Evolutionary conservation across 306 rosid genomes (phyloP).

Genomic region (Lotus japonicus): DNA sequence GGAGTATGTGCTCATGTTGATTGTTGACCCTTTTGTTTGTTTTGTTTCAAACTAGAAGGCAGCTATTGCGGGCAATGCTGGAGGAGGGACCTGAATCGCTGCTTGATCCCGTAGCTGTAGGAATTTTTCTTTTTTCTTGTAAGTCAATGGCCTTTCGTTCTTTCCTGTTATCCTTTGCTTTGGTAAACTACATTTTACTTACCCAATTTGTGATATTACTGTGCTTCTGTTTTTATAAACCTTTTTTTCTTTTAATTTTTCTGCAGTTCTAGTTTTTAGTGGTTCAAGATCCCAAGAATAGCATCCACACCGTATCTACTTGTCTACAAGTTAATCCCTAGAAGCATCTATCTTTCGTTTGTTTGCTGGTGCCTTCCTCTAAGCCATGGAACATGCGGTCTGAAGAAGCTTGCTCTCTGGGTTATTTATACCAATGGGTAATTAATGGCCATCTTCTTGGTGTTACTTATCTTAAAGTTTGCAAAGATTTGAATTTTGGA

Average conservation of each 20-base stretch:
- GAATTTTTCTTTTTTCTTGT: constrained; percentile 22
- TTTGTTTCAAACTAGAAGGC: constrained; percentile 35
- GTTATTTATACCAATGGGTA: constrained; percentile 33
- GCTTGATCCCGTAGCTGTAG: constrained; percentile 36
- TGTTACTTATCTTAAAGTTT: constrained; percentile 35
- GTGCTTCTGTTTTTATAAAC: neutral
- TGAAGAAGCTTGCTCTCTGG: constrained; percentile 22
- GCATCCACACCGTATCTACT: constrained; percentile 27
- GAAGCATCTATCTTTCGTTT: constrained; percentile 27
- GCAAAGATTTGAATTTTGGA: constrained; percentile 37
- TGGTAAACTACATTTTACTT: neutral
- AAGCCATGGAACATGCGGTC: constrained; percentile 13
- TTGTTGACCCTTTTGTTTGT: constrained; percentile 30
- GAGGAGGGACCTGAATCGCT: constrained; percentile 51
- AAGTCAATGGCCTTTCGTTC: neutral
- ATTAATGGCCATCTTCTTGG: constrained; percentile 24
- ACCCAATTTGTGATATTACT: neutral
- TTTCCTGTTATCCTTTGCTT: neutral
- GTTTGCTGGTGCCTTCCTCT: constrained; percentile 15
- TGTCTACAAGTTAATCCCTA: constrained; percentile 19
- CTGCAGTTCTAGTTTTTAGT: constrained; percentile 47
- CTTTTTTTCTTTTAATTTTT: neutral
- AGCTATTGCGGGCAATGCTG: constrained; percentile 59
- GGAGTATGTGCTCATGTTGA: constrained; percentile 3
- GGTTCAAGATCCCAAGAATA: constrained; percentile 28